phyloP scores from a whole-genome alignment of 129 eudicot species.

The Artemisia annua region DNA sequence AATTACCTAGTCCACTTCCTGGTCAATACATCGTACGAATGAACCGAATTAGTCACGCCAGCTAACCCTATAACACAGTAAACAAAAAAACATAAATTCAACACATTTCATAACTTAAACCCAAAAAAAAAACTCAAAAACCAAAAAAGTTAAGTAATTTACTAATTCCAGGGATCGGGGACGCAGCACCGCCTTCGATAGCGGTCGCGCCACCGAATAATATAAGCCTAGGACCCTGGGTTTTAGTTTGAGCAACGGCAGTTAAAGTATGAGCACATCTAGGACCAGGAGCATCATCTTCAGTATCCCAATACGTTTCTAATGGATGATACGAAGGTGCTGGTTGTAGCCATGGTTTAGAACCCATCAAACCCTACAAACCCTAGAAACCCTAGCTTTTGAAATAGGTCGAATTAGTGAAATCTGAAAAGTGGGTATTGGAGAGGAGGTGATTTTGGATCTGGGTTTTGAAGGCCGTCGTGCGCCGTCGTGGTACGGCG shows the following conservation, averaged over 20 bases:
- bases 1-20: slow-evolving; percentile 85
- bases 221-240: slow-evolving; percentile 86
- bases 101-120: neutral
- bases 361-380: slow-evolving; percentile 57
- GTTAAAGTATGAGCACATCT: slow-evolving; percentile 93
- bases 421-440: too few relatives aligned
- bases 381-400: neutral
- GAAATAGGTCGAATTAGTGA: too few relatives aligned
- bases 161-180: slow-evolving; percentile 80
- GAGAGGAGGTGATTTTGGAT: too few relatives aligned
- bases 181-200: slow-evolving; percentile 75
- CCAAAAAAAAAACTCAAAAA: neutral
- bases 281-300: slow-evolving; percentile 88
- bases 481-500: too few relatives aligned
- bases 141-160: neutral
- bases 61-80: slow-evolving; percentile 62
- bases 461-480: too few relatives aligned
- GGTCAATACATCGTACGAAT: slow-evolving; percentile 84
- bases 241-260: slow-evolving; percentile 76
- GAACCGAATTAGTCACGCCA: slow-evolving; percentile 95
- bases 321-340: slow-evolving; percentile 65
- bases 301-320: slow-evolving; percentile 66
- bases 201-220: slow-evolving; percentile 96
- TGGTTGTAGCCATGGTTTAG: slow-evolving; percentile 81
- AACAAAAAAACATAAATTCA: slow-evolving; percentile 11